A percentile compares a stretch with the other conserved stretches of the same genome.
Conservation (phyloP, 768 basidiomycete genomes). For the Tylopilus intermedius region DNA sequence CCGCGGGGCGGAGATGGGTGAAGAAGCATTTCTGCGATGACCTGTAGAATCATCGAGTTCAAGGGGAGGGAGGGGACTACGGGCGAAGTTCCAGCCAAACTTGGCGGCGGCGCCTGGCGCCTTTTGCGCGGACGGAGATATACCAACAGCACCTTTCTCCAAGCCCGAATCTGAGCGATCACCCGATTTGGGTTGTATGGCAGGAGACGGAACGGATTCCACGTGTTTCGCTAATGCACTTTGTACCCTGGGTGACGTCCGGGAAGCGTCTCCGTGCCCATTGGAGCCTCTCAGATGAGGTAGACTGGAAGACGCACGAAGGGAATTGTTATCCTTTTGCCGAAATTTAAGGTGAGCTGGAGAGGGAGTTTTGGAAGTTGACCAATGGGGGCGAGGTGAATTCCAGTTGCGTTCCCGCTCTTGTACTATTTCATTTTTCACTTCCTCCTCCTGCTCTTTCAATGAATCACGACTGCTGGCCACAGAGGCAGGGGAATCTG, state of each 20-base stretch:
- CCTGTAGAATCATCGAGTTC: conserved; percentile 30
- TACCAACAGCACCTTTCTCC: not conserved
- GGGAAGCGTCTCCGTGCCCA: conserved; percentile 7
- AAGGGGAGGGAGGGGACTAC: conserved; percentile 37
- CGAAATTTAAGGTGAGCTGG: conserved; percentile 4
- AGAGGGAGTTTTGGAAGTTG: conserved; percentile 22
- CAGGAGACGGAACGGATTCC: not conserved
- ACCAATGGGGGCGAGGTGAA: conserved; percentile 58
- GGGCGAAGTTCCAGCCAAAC: conserved; percentile 40
- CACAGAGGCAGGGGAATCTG: conserved; percentile 42
- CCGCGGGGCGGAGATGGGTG: conserved; percentile 25
- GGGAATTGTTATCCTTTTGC: conserved; percentile 2
- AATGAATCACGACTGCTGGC: conserved; percentile 32
- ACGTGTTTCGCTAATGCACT: not conserved
- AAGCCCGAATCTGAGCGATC: conserved; percentile 1
- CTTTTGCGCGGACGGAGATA: conserved; percentile 2
- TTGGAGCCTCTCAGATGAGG: conserved; percentile 7
- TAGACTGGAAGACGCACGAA: conserved; percentile 21
- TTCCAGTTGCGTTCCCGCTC: conserved; percentile 70
- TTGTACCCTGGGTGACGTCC: conserved; percentile 1
- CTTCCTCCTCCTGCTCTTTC: conserved; percentile 29
- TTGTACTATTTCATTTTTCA: conserved; percentile 36
- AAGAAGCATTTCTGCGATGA: conserved; percentile 15
- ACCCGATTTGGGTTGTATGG: not conserved
- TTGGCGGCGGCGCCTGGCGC: conserved; percentile 23